Conservation (phyloP, 176 grass and related monocot species). For the Secale cereale region DNA sequence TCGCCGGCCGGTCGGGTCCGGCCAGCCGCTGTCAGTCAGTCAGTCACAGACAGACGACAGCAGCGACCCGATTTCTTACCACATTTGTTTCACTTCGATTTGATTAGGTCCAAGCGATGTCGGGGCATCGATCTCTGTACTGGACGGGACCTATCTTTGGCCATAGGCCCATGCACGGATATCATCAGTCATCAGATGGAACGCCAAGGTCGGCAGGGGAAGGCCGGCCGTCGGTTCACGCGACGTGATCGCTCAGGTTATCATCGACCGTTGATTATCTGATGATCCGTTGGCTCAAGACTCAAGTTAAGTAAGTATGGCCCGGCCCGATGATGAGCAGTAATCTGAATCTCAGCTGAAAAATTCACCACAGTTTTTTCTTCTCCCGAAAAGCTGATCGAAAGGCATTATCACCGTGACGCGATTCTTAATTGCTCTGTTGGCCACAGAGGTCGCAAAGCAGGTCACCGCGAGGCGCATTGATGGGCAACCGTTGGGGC, state of each 20-base stretch:
- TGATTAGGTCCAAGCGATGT: neutral
- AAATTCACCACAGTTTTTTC: too few species aligned
- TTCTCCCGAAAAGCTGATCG: too few species aligned
- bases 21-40: neutral
- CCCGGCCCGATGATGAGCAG: too few species aligned
- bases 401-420: neutral
- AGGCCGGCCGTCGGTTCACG: neutral
- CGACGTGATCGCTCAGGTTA: neutral
- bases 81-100: neutral
- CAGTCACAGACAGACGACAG: neutral
- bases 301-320: too few species aligned
- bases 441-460: neutral
- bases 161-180: neutral
- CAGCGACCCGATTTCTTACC: neutral
- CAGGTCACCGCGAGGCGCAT: neutral
- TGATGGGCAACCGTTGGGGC: constrained; percentile 13
- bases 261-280: too few species aligned
- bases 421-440: neutral
- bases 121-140: neutral
- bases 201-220: constrained; percentile 16
- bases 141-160: neutral
- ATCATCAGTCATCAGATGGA: neutral
- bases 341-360: neutral
- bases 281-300: too few species aligned
- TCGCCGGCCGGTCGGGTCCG: neutral